Conservation (phyloP, 495 filamentous ascomycete genomes). For the Elasticomyces elasticus region DNA sequence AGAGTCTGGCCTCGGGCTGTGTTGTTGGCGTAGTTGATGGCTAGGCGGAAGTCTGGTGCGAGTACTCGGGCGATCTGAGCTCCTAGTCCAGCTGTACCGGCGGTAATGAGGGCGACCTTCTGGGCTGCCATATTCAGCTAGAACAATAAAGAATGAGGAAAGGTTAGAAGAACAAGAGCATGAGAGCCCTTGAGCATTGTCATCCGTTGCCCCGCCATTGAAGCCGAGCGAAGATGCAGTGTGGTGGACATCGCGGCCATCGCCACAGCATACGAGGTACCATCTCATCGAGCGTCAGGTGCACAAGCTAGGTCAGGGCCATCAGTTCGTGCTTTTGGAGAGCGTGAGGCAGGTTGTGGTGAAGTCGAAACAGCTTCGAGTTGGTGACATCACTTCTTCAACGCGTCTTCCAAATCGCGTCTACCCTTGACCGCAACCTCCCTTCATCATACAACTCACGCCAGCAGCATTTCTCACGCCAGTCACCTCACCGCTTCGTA, state of each 20-base stretch:
- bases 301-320: too few species aligned
- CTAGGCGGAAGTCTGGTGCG: conserved; percentile 39
- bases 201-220: background rate
- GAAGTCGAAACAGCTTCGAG: too few species aligned
- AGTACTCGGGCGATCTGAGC: conserved; percentile 44
- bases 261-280: background rate
- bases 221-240: background rate
- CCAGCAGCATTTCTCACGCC: too few species aligned
- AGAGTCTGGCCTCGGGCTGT: conserved; percentile 35
- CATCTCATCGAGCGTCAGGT: background rate
- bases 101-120: conserved; percentile 47
- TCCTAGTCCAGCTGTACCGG: conserved; percentile 47
- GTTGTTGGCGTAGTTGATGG: conserved; percentile 46
- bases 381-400: too few species aligned
- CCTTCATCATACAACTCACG: too few species aligned
- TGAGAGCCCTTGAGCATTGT: too few species aligned
- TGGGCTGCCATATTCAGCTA: conserved; percentile 26
- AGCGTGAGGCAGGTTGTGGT: too few species aligned
- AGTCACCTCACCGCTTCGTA: too few species aligned
- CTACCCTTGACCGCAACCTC: too few species aligned
- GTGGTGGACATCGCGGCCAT: background rate
- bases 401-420: too few species aligned
- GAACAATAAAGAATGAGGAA: background rate
- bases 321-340: too few species aligned
- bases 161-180: too few species aligned